Evolutionary conservation across 2,329 filamentous ascomycete genomes (phyloP).

Genomic region (Sporothrix curviconia): DNA sequence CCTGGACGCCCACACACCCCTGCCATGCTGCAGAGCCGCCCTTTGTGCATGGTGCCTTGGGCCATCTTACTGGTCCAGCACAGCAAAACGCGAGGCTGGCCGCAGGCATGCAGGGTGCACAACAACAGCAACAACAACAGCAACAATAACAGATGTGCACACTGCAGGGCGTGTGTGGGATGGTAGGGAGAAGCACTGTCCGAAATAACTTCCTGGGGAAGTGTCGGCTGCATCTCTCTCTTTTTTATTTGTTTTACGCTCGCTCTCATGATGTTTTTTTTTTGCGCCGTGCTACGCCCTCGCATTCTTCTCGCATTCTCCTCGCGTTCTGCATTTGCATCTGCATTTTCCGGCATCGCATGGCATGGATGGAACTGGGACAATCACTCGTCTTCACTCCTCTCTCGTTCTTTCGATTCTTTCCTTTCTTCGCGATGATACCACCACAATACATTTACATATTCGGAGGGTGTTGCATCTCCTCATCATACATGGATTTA

Average conservation of each 20-base stretch:
- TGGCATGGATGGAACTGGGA: background rate
- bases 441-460: constrained; percentile 5
- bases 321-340: no score
- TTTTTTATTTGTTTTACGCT: background rate
- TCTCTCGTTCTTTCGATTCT: background rate
- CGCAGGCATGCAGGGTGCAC: no score
- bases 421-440: constrained; percentile 6
- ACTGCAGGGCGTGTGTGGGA: no score
- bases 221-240: no score
- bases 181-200: no score
- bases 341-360: background rate
- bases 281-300: no score
- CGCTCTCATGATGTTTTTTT: background rate
- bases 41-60: no score
- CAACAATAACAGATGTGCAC: no score
- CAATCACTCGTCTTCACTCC: background rate
- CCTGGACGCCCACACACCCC: background rate
- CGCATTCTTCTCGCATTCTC: no score
- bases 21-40: background rate
- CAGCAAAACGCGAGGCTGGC: no score
- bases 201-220: background rate
- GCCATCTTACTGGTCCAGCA: background rate
- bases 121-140: no score
- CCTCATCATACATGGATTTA: background rate
- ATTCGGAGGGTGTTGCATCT: no score